Evolutionary conservation across 2,329 filamentous ascomycete species (phyloP).

Genomic region (Conoideocrella luteorostrata): DNA sequence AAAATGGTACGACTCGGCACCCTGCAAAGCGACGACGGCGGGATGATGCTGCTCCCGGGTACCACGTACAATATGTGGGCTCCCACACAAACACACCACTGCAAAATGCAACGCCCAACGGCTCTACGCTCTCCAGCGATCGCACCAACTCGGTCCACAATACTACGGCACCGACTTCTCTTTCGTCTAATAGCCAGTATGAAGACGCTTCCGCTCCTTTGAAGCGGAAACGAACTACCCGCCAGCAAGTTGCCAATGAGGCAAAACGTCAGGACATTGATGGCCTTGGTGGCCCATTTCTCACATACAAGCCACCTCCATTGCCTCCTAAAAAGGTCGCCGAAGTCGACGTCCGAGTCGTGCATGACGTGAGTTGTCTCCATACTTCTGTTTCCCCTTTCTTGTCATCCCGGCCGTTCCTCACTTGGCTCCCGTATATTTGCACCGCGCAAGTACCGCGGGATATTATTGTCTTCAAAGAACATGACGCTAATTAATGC

Average conservation of each 20-base stretch:
- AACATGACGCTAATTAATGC: slow-evolving; percentile 3
- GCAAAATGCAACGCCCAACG: slow-evolving; percentile 58
- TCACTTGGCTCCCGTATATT: too few species aligned
- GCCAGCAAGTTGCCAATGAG: slow-evolving; percentile 76
- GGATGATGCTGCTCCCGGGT: slow-evolving; percentile 56
- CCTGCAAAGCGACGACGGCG: slow-evolving; percentile 70
- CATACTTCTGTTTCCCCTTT: neutral
- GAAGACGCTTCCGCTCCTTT: slow-evolving; percentile 66
- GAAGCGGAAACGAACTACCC: slow-evolving; percentile 76
- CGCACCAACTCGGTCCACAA: slow-evolving; percentile 74
- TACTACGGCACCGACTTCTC: slow-evolving; percentile 83
- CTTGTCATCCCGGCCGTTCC: neutral
- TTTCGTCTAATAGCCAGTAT: slow-evolving; percentile 55
- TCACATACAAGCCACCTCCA: slow-evolving; percentile 78
- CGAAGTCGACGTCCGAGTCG: slow-evolving; percentile 60
- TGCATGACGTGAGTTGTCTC: slow-evolving; percentile 52
- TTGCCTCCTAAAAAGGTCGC: slow-evolving; percentile 86
- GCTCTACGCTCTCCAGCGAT: slow-evolving; percentile 73
- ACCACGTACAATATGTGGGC: slow-evolving; percentile 63
- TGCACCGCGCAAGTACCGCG: neutral
- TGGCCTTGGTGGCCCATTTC: slow-evolving; percentile 61
- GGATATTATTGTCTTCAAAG: neutral
- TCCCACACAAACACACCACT: slow-evolving; percentile 69
- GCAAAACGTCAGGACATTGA: slow-evolving; percentile 73
- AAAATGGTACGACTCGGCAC: slow-evolving; percentile 33